Conservation (phyloP, 805 yeast species). For the Starmerella tilneyi region DNA sequence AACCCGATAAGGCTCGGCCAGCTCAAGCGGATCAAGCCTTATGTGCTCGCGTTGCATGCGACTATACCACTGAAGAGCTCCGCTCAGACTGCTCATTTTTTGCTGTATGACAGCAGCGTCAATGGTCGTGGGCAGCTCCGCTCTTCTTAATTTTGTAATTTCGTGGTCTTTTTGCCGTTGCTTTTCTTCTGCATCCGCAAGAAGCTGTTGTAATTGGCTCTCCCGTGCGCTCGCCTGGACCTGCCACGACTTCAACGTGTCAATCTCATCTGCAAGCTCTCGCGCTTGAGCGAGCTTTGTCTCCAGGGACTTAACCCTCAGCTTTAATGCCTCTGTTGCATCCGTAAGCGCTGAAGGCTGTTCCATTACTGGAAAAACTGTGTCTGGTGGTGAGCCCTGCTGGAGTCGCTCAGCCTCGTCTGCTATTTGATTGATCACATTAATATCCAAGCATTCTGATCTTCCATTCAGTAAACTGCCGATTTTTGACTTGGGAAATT, state of each 20-base stretch:
- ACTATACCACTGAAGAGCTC: conserved; percentile 1
- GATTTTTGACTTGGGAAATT: too few relatives aligned
- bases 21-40: background rate
- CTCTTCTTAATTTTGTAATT: conserved; percentile 17
- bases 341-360: background rate
- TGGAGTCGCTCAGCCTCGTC: too few relatives aligned
- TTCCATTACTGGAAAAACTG: too few relatives aligned
- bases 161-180: conserved; percentile 20
- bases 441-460: too few relatives aligned
- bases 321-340: background rate
- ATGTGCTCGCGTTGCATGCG: background rate
- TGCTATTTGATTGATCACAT: too few relatives aligned
- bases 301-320: conserved; percentile 12
- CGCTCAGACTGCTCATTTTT: background rate
- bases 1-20: background rate
- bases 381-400: too few relatives aligned
- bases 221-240: background rate
- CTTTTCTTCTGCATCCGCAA: conserved; percentile 10
- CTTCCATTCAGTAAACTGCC: too few relatives aligned
- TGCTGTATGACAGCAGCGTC: background rate
- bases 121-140: conserved; percentile 11
- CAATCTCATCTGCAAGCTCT: conserved; percentile 13
- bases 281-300: conserved; percentile 15
- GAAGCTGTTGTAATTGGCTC: background rate
- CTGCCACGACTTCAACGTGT: conserved; percentile 2